Percentiles rank a stretch among this genome's conserved stretches.
phyloP scores from a whole-genome alignment of 2,329 filamentous ascomycete genomes.

The Sphaceloma murrayae region DNA sequence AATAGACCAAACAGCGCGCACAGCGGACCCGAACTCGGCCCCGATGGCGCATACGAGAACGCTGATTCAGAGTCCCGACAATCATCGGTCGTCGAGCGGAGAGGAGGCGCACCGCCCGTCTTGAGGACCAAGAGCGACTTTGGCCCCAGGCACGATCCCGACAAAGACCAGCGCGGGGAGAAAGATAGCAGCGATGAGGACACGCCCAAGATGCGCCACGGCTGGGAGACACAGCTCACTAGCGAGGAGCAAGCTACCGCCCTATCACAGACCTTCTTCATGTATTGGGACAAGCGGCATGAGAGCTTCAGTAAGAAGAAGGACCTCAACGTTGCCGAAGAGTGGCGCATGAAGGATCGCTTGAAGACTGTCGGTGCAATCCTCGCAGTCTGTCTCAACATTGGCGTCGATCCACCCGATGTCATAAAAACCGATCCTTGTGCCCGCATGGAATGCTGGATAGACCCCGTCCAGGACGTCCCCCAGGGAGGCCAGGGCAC shows the following conservation, averaged over 20 bases:
- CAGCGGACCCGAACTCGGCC: not conserved
- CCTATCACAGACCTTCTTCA: slow-evolving; percentile 90
- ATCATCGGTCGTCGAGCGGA: slow-evolving; percentile 13
- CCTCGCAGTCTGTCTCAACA: slow-evolving; percentile 88
- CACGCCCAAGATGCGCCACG: slow-evolving; percentile 55
- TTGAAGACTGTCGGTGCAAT: slow-evolving; percentile 95
- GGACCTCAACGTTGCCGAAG: slow-evolving; percentile 49
- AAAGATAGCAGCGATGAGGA: slow-evolving; percentile 30
- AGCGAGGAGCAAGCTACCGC: slow-evolving; percentile 81
- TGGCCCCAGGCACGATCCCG: slow-evolving; percentile 30
- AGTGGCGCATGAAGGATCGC: slow-evolving; percentile 95
- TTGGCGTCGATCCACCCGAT: slow-evolving; percentile 93
- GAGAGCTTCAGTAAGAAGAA: slow-evolving; percentile 79
- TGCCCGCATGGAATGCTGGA: slow-evolving; percentile 92
- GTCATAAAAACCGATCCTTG: slow-evolving; percentile 91
- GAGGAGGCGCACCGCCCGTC: slow-evolving; percentile 28
- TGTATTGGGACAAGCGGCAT: slow-evolving; percentile 98
- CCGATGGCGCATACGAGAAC: not conserved
- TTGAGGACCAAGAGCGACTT: slow-evolving; percentile 46
- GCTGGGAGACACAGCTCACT: slow-evolving; percentile 86
- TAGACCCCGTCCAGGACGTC: slow-evolving; percentile 75
- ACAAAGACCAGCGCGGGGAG: slow-evolving; percentile 21
- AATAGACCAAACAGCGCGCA: slow-evolving; percentile 10
- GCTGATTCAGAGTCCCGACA: slow-evolving; percentile 13
- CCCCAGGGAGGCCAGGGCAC: slow-evolving; percentile 43